Conservation (phyloP, 495 filamentous ascomycete species). For the Hypoxylon lenormandii region DNA sequence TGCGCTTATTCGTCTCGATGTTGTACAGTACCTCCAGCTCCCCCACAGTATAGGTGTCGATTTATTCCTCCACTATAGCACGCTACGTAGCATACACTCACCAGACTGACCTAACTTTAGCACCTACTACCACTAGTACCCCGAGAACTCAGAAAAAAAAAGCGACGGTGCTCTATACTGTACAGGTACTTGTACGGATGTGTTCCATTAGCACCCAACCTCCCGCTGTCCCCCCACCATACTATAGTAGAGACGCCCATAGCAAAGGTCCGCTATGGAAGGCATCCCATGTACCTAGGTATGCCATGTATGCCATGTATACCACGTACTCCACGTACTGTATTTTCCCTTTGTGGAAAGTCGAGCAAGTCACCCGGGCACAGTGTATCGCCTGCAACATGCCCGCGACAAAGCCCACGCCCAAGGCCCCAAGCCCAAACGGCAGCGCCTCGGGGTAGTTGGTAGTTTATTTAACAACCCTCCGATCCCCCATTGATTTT, state of each 20-base stretch:
- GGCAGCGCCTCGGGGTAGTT: slow-evolving; percentile 44
- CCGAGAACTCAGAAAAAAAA: no score
- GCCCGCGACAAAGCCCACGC: slow-evolving; percentile 17
- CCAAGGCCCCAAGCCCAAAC: slow-evolving; percentile 35
- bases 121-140: no score
- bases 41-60: slow-evolving; percentile 14
- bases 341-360: slow-evolving; percentile 44
- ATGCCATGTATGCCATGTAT: not conserved
- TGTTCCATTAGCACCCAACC: slow-evolving; percentile 33
- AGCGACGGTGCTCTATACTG: slow-evolving; percentile 31
- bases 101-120: no score
- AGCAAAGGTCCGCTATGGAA: slow-evolving; percentile 6
- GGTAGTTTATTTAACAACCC: slow-evolving; percentile 48
- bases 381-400: slow-evolving; percentile 24
- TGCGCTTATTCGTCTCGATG: not conserved
- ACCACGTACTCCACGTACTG: slow-evolving; percentile 24
- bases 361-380: slow-evolving; percentile 35
- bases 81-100: no score
- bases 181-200: slow-evolving; percentile 31
- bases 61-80: no score
- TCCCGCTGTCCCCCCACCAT: slow-evolving; percentile 28
- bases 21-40: slow-evolving; percentile 7
- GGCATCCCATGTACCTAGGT: slow-evolving; percentile 1
- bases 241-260: slow-evolving; percentile 12
- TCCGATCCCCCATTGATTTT: slow-evolving; percentile 51